These are phyloP conservation scores for Aschersonia sp. DNA, from an alignment of 2,329 filamentous ascomycete genomes.

Conservation along the genomic window DNA sequence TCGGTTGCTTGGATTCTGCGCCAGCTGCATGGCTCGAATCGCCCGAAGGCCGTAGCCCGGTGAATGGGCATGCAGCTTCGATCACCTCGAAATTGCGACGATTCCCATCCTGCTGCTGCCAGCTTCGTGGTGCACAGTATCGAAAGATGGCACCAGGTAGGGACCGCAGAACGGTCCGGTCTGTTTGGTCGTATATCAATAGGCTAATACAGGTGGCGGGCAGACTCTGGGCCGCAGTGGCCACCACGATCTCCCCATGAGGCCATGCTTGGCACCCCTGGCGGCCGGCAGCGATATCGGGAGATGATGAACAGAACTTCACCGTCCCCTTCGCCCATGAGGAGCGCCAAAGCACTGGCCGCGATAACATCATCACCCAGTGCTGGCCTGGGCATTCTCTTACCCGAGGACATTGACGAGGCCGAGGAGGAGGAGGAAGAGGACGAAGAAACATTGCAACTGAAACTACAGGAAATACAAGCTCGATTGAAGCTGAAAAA, in stretches of 20 bases:
- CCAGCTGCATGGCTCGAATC: not conserved
- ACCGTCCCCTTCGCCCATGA: slow-evolving; percentile 50
- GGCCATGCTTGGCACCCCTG: slow-evolving; percentile 53
- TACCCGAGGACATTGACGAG: slow-evolving; percentile 12
- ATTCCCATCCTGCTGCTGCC: no score
- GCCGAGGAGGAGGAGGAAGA: slow-evolving; percentile 48
- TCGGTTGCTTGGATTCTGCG: no score
- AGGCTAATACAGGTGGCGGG: not conserved
- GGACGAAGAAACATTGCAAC: slow-evolving; percentile 77
- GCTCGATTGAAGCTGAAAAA: slow-evolving; percentile 78
- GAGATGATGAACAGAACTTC: slow-evolving; percentile 52
- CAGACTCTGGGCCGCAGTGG: slow-evolving; percentile 41
- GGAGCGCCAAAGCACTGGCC: slow-evolving; percentile 8
- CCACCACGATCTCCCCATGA: slow-evolving; percentile 53
- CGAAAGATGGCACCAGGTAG: no score
- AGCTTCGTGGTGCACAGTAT: no score
- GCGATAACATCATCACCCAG: slow-evolving; percentile 4
- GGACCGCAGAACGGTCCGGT: no score
- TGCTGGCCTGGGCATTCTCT: slow-evolving; percentile 18
- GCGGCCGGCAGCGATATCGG: slow-evolving; percentile 62
- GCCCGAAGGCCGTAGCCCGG: slow-evolving; percentile 3
- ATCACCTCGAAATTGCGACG: not conserved
- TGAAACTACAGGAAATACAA: slow-evolving; percentile 80
- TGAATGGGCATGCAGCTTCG: slow-evolving; percentile 6
- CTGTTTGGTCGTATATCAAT: no score